These are phyloP conservation scores for Clonostachys rhizophaga DNA, from an alignment of 2,329 filamentous ascomycete genomes.

Conservation along the genomic window DNA sequence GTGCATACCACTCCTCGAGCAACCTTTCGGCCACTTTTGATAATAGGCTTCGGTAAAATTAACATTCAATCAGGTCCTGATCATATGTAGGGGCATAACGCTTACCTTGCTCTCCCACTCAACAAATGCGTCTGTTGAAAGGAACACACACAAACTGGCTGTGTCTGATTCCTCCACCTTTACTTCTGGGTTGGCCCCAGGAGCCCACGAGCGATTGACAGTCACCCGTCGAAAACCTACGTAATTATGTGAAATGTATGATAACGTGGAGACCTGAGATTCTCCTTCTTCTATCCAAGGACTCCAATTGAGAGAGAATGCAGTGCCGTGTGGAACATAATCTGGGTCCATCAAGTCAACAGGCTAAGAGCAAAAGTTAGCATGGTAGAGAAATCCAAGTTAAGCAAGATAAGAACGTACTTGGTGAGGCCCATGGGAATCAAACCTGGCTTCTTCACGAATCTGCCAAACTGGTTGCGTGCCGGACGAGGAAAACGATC, in stretches of 20 bases:
- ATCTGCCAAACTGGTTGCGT: slow-evolving; percentile 40
- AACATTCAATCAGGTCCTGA: background rate
- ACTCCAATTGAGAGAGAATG: slow-evolving; percentile 49
- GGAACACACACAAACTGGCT: slow-evolving; percentile 42
- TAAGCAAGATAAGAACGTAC: slow-evolving; percentile 5
- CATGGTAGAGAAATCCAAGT: background rate
- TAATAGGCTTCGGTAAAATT: slow-evolving; percentile 4
- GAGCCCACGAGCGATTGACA: slow-evolving; percentile 25
- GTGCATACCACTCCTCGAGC: slow-evolving; percentile 42
- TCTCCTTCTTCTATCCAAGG: slow-evolving; percentile 38
- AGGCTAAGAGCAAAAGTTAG: slow-evolving; percentile 9
- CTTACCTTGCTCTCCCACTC: slow-evolving; percentile 49
- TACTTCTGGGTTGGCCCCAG: slow-evolving; percentile 26
- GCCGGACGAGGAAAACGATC: slow-evolving; percentile 4
- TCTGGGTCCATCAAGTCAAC: slow-evolving; percentile 37
- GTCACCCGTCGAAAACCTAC: slow-evolving; percentile 50
- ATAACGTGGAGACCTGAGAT: slow-evolving; percentile 35
- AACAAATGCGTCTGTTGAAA: slow-evolving; percentile 48
- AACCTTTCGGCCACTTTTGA: slow-evolving; percentile 36
- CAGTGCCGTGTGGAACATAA: slow-evolving; percentile 39
- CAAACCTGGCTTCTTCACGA: slow-evolving; percentile 43
- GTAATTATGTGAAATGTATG: slow-evolving; percentile 45
- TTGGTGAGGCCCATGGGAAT: slow-evolving; percentile 37
- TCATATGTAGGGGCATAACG: background rate
- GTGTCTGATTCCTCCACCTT: slow-evolving; percentile 33